Conservation (phyloP, 2,329 filamentous ascomycete genomes). For the Penicillium sp. region DNA sequence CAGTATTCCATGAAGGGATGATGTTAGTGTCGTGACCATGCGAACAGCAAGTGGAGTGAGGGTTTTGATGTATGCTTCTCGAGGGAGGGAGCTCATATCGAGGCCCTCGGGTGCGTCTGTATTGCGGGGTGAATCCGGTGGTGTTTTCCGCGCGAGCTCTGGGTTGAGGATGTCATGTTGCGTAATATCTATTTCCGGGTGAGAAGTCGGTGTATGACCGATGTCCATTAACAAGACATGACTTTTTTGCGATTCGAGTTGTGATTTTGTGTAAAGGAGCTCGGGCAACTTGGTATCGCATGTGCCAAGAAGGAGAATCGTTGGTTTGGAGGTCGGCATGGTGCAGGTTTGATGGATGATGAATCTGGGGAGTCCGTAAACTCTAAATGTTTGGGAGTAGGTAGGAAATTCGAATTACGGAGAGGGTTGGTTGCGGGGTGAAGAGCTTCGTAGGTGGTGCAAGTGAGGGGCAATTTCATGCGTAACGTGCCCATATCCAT, state of each 20-base stretch:
- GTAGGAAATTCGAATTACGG: not conserved
- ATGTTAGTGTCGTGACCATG: constrained; percentile 41
- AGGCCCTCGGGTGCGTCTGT: constrained; percentile 13
- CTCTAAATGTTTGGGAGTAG: not conserved
- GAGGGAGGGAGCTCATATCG: constrained; percentile 41
- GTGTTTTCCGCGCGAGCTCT: not conserved
- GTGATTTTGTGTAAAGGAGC: constrained; percentile 54
- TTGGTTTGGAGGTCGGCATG: constrained; percentile 22
- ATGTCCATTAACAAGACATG: constrained; percentile 57
- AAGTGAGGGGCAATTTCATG: not conserved
- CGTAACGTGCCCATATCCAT: not conserved
- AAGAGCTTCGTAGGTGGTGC: not conserved
- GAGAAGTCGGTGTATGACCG: constrained; percentile 47
- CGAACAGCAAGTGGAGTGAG: constrained; percentile 53
- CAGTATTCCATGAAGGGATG: constrained; percentile 57
- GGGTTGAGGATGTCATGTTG: constrained; percentile 43
- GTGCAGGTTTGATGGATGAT: not conserved
- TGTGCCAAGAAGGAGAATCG: constrained; percentile 60
- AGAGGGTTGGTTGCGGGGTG: not conserved
- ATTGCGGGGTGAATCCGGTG: constrained; percentile 12
- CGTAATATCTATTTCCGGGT: constrained; percentile 51
- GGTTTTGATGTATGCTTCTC: constrained; percentile 57
- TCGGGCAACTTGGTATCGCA: constrained; percentile 66
- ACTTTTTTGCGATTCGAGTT: constrained; percentile 39
- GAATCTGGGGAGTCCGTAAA: not conserved